Percentiles rank a stretch among this genome's conserved stretches.
Evolutionary conservation across 495 filamentous ascomycete genomes (phyloP).

Genomic region (Talaromyces borbonicus): DNA sequence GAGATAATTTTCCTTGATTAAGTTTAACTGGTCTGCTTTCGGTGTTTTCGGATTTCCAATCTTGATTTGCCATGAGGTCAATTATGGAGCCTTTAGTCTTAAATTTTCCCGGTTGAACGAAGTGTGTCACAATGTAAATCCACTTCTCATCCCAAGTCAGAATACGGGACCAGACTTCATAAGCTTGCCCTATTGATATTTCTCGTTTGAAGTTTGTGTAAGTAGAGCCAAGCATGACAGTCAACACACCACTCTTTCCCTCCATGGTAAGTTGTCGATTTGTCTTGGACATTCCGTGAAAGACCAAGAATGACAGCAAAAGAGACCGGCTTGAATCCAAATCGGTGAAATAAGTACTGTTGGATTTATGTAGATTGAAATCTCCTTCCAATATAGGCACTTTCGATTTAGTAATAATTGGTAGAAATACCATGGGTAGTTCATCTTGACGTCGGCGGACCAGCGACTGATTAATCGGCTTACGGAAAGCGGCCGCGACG

Average conservation of each 20-base stretch:
- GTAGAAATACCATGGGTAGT: conserved; percentile 13
- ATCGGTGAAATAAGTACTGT: conserved; percentile 54
- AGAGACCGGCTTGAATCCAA: conserved; percentile 48
- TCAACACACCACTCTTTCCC: conserved; percentile 19
- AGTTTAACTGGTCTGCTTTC: background rate
- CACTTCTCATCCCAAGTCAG: conserved; percentile 59
- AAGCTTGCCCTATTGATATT: conserved; percentile 43
- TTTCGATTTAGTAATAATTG: conserved; percentile 2
- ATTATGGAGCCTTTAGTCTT: conserved; percentile 8
- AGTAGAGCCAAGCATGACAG: conserved; percentile 42
- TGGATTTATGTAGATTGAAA: conserved; percentile 49
- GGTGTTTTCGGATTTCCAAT: background rate
- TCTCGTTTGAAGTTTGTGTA: conserved; percentile 45
- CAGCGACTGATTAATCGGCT: conserved; percentile 27
- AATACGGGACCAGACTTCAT: conserved; percentile 50
- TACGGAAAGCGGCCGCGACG: conserved; percentile 32
- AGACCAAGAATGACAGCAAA: conserved; percentile 37
- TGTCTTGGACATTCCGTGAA: conserved; percentile 30
- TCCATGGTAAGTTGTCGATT: conserved; percentile 10
- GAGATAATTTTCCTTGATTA: too few species aligned
- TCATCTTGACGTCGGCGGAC: conserved; percentile 19
- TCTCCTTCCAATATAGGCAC: conserved; percentile 29
- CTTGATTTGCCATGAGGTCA: background rate
- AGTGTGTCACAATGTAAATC: conserved; percentile 57
- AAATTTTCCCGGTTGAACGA: conserved; percentile 46